A percentile compares a stretch with the other conserved stretches of the same genome.
These are phyloP conservation scores for Iberis pinnata DNA, from an alignment of 345 rosid species.

Conservation along the genomic window DNA sequence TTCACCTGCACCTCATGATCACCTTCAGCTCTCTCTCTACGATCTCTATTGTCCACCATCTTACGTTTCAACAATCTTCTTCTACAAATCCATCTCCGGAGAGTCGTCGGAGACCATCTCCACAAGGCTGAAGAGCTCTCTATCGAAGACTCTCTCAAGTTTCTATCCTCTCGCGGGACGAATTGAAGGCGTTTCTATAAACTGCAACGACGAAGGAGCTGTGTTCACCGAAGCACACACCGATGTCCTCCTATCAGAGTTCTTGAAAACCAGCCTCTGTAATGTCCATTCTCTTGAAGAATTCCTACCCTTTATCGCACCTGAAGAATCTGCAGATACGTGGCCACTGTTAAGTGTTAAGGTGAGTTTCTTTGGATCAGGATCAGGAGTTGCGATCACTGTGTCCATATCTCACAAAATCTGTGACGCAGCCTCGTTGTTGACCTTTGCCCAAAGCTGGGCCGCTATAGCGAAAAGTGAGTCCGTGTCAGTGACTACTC, in stretches of 20 bases:
- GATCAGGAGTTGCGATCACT: slow-evolving; percentile 38
- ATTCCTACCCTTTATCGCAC: background rate
- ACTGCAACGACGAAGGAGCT: slow-evolving; percentile 38
- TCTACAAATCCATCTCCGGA: background rate
- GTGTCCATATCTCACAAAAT: slow-evolving; percentile 36
- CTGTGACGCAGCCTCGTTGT: slow-evolving; percentile 36
- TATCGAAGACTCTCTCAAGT: slow-evolving; percentile 30
- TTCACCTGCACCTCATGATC: slow-evolving; percentile 3
- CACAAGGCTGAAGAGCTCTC: slow-evolving; percentile 24
- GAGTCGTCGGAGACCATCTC: slow-evolving; percentile 3
- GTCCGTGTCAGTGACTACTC: background rate
- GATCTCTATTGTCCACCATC: background rate
- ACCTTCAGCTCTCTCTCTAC: background rate
- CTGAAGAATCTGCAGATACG: background rate
- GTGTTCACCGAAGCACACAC: slow-evolving; percentile 31
- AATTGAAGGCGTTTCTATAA: slow-evolving; percentile 28
- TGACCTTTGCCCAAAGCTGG: slow-evolving; percentile 26
- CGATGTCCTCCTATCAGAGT: slow-evolving; percentile 20
- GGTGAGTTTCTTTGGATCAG: slow-evolving; percentile 32
- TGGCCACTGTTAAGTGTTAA: slow-evolving; percentile 13
- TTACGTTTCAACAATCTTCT: background rate
- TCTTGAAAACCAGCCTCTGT: slow-evolving; percentile 8
- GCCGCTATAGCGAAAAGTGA: slow-evolving; percentile 2
- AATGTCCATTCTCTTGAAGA: background rate
- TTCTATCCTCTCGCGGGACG: slow-evolving; percentile 50